Evolutionary conservation across 176 grass and related monocot species (phyloP), one percentile per base, ranked within the genome.

Genomic region (Juncus effusus): DNA sequence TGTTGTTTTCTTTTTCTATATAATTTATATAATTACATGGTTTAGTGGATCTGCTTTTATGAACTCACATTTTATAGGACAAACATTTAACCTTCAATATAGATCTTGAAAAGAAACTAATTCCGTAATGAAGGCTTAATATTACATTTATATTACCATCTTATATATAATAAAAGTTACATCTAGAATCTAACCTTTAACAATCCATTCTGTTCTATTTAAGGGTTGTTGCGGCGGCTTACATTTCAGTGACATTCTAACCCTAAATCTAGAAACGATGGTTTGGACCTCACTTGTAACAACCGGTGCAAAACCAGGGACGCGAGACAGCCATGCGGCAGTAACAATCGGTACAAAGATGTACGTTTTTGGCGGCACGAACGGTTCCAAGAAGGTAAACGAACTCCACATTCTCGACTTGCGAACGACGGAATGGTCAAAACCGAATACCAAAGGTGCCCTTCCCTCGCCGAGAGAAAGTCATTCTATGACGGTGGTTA

Each of bases 141-240:
- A 51, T 40, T 40, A 40, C 0, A 6, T 56, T 56, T 76, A 76
- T 28, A 60, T 62, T 50, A 35, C 61, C 40, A 65, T 2, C 19
- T 6, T 64, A 28, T 12, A 3, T 7, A 36, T 59, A 16, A n/a
- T 42, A 55, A 56, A 54, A 6, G 3, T 28, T 6, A 7, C 42
- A 36, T 16, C 59, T 10, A 28, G 13, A 50, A 38, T 14, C 40
- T 6, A 8, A 10, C 9, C 8, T 2, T 16, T 8, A 66, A 49
- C 13, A 16, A 40, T 13, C 7, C 11, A 13, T 66, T 39, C 28
- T 9, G n/a, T 13, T 59, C n/a, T 69, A 40, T 57, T 47, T 62
- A 62, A 84, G 94, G 94, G 94, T 50, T 99, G 94, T 82, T 99
- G 94, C 61, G 94, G 88, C 39, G 94, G 94, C 0, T 79, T 99